Percentiles rank a stretch among this genome's conserved stretches.
These are phyloP conservation scores for Medicago ruthenica DNA, from an alignment of 306 rosid genomes.

Conservation along the genomic window DNA sequence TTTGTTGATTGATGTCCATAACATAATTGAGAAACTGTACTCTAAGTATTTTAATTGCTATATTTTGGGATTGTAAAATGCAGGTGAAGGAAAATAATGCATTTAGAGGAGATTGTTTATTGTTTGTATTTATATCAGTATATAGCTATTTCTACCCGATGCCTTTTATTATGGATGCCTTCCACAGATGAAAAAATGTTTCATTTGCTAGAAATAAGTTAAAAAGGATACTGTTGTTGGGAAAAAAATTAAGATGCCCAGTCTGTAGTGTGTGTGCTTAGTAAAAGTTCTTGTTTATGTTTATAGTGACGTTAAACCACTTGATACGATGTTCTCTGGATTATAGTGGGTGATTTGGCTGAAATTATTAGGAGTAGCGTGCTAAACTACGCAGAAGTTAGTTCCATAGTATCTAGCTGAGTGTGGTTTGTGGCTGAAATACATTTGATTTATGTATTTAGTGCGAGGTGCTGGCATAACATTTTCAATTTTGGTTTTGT, in stretches of 20 bases:
- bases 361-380: neutral
- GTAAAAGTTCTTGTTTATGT: conserved; percentile 9
- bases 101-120: neutral
- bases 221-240: neutral
- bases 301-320: neutral
- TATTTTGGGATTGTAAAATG: neutral
- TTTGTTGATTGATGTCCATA: conserved; percentile 6
- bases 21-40: conserved; percentile 13
- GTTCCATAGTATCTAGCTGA: conserved; percentile 35
- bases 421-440: conserved; percentile 21
- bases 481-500: conserved; percentile 10
- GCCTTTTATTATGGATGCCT: neutral
- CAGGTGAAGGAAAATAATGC: conserved; percentile 28
- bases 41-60: neutral
- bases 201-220: conserved; percentile 10
- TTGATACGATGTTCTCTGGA: conserved; percentile 3
- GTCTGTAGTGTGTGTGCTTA: neutral
- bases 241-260: conserved; percentile 2
- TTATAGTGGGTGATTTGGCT: conserved; percentile 23
- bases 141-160: neutral
- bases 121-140: neutral
- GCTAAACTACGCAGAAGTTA: neutral
- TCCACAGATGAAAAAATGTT: neutral
- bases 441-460: conserved; percentile 26
- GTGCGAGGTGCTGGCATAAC: neutral